Base-by-base conservation (phyloP, 179 eudicot genomes). In the Nepenthes alata region DNA sequence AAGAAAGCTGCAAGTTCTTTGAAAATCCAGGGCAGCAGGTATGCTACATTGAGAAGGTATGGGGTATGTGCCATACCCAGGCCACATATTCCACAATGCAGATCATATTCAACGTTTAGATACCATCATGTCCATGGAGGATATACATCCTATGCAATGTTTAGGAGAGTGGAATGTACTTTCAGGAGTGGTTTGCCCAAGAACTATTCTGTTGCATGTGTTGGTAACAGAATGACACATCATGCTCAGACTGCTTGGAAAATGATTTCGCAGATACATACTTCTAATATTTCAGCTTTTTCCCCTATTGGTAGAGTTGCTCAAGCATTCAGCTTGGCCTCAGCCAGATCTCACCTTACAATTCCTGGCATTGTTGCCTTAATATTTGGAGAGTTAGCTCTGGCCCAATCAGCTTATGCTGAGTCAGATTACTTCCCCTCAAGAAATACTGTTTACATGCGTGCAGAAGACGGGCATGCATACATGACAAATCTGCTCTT, bases 271-370 rank as follows among this genome's bases (percentile, higher is more conserved):
- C 70, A 75, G 63, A 67, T 70, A 50, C 72, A 55, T 53, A 70
- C 79, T 11, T 78, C 75, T 59, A 73, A 72, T 49, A 61, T 48
- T 61, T 62, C 85, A 59, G 53, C 70, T 35, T 73, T 62, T 63
- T 60, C 82, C 7, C 75, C 84, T 53, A 68, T 87, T 57, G 75
- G 75, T 54, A 79, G 77, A 70, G 62, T 81, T 66, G 93, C 90
- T 61, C 89, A 82, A 74, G 88, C 90, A 60, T 81, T 87, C 50
- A 83, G 87, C 77, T 81, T 93, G 67, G 95, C 95, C 47, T 78
- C 88, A 67, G 78, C 79, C 60, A 83, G 83, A 51, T 86, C 89
- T 64, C 87, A 89, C 67, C 69, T 86, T 60, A 62, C 87, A 39
- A 75, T 88, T 62, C 95, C 96, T 38, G 93, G 95, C 50, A 55